A percentile compares a stretch with the other conserved stretches of the same genome.
Conservation (phyloP, 208 protist species). For the Naegleria lovaniensis region DNA sequence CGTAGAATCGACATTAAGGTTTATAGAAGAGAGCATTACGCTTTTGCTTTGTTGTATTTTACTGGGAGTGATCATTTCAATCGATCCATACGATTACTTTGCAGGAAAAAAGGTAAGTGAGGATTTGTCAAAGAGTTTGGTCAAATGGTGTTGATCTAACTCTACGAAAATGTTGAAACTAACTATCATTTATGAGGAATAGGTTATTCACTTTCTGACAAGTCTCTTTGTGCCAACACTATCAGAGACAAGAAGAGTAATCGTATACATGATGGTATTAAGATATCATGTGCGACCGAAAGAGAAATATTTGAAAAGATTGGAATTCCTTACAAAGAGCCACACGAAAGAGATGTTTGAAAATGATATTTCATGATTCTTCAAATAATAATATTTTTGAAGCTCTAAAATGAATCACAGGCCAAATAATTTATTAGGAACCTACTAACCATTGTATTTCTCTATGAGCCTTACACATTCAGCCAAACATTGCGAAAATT, state of each 20-base stretch:
- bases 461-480: background rate
- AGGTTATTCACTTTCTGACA: conserved; percentile 37
- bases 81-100: conserved; percentile 44
- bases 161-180: too few relatives aligned
- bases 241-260: background rate
- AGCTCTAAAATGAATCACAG: too few relatives aligned
- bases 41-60: conserved; percentile 56
- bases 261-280: conserved; percentile 22
- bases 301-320: conserved; percentile 46
- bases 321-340: conserved; percentile 41
- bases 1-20: conserved; percentile 48
- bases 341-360: conserved; percentile 41
- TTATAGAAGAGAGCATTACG: conserved; percentile 37
- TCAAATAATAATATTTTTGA: background rate
- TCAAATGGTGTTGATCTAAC: too few relatives aligned
- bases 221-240: conserved; percentile 19
- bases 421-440: too few relatives aligned
- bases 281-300: conserved; percentile 39
- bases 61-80: conserved; percentile 55
- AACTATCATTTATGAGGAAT: too few relatives aligned
- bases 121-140: too few relatives aligned
- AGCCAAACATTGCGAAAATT: background rate
- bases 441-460: too few relatives aligned
- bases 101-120: conserved; percentile 35
- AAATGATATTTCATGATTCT: background rate